A percentile compares a stretch with the other conserved stretches of the same genome.
phyloP scores from a whole-genome alignment of 2,329 filamentous ascomycete genomes.

The Orbilia brochopaga region DNA sequence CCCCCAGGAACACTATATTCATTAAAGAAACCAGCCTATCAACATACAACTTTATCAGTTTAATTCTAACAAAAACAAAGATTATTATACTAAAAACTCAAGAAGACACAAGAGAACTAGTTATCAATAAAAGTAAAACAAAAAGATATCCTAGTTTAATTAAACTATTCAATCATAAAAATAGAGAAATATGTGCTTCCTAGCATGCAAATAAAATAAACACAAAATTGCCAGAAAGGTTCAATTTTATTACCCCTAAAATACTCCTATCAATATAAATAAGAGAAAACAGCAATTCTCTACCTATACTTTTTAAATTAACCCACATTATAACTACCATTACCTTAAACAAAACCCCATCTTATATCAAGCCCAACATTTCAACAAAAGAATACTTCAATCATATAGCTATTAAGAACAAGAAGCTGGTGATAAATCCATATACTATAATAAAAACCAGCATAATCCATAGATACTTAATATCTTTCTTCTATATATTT shows the following conservation, averaged over 20 bases:
- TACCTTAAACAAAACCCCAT: not conserved
- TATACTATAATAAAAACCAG: not conserved
- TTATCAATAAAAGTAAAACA: constrained; percentile 8
- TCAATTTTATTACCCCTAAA: constrained; percentile 6
- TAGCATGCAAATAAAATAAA: not conserved
- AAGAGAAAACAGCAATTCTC: not conserved
- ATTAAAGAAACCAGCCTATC: constrained; percentile 8
- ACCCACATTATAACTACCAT: constrained; percentile 3
- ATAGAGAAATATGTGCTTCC: not conserved
- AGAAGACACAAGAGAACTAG: not conserved
- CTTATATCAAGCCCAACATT: not conserved
- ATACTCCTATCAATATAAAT: constrained; percentile 10
- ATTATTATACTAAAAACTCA: constrained; percentile 9
- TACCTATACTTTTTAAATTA: constrained; percentile 3
- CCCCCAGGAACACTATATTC: constrained; percentile 1
- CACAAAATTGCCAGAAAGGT: not conserved
- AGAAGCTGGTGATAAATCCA: constrained; percentile 6
- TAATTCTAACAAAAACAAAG: constrained; percentile 14
- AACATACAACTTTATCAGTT: constrained; percentile 8
- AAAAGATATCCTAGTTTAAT: constrained; percentile 2
- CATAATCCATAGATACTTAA: constrained; percentile 6
- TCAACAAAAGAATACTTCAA: constrained; percentile 5
- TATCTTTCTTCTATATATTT: not conserved
- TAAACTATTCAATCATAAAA: constrained; percentile 8
- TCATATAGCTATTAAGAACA: constrained; percentile 9